Percentiles rank a stretch among this genome's conserved stretches.
These are phyloP conservation scores for Daldinia sp. DNA, from an alignment of 2,329 filamentous ascomycete genomes.

Conservation along the genomic window DNA sequence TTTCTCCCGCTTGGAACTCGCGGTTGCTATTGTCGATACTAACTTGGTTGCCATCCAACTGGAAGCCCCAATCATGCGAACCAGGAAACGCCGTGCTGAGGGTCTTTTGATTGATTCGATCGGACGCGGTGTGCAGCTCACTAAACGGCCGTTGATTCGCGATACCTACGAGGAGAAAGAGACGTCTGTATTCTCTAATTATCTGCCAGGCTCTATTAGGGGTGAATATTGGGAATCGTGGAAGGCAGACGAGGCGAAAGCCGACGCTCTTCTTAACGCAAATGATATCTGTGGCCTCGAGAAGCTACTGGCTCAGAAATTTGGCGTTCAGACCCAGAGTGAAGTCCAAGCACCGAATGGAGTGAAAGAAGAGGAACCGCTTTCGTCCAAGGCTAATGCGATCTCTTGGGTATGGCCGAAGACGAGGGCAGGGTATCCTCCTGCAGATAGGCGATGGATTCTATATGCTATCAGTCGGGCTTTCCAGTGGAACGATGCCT, in stretches of 20 bases:
- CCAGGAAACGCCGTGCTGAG: conserved; percentile 66
- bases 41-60: conserved; percentile 76
- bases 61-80: conserved; percentile 69
- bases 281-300: conserved; percentile 65
- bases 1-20: conserved; percentile 74
- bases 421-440: conserved; percentile 60
- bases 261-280: conserved; percentile 61
- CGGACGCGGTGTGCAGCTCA: conserved; percentile 69
- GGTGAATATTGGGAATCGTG: conserved; percentile 63
- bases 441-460: conserved; percentile 74
- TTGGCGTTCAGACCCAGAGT: conserved; percentile 58
- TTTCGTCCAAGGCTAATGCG: conserved; percentile 46
- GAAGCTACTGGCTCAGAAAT: conserved; percentile 61
- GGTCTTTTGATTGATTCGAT: conserved; percentile 80
- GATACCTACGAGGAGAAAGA: conserved; percentile 48
- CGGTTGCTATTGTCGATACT: conserved; percentile 72
- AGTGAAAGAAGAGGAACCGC: conserved; percentile 39
- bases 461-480: conserved; percentile 72
- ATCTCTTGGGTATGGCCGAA: conserved; percentile 65
- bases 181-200: conserved; percentile 54
- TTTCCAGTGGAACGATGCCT: conserved; percentile 66
- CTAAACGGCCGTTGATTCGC: conserved; percentile 54
- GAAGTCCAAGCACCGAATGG: conserved; percentile 41
- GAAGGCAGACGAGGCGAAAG: conserved; percentile 58
- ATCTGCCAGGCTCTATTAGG: conserved; percentile 63